Conservation (phyloP, 192 early-diverging fungal genomes). For the Linnemannia zychae region DNA sequence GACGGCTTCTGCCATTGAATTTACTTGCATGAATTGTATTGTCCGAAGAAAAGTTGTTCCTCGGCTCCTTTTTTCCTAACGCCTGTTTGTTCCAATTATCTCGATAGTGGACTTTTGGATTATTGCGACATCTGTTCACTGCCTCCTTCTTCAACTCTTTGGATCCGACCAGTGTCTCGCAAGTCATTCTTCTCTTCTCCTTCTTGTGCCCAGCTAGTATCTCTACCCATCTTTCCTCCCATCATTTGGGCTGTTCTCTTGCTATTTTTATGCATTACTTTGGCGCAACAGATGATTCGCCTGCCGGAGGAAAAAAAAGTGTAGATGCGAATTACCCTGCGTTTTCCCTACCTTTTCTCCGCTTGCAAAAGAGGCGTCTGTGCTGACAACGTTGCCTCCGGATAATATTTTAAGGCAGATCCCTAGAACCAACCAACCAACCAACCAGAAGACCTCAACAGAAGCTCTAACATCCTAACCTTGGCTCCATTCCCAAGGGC, state of each 20-base stretch:
- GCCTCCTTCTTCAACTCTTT: background rate
- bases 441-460: background rate
- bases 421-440: background rate
- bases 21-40: background rate
- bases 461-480: background rate
- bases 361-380: background rate
- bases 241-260: no score
- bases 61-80: background rate
- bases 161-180: background rate
- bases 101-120: slow-evolving; percentile 2
- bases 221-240: background rate
- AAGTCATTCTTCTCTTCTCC: background rate
- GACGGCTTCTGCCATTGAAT: background rate
- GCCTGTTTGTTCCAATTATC: background rate
- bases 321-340: no score
- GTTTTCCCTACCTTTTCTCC: background rate
- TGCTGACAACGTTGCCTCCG: background rate
- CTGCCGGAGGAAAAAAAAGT: no score
- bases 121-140: slow-evolving; percentile 1
- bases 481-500: background rate
- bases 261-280: no score
- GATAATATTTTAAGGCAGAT: background rate
- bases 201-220: background rate
- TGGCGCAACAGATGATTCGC: no score
- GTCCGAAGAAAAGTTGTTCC: slow-evolving; percentile 3